Percentiles rank a stretch among this genome's conserved stretches.
Conservation (phyloP, 148 eudicot species). For the Rhododendron mucronatum region DNA sequence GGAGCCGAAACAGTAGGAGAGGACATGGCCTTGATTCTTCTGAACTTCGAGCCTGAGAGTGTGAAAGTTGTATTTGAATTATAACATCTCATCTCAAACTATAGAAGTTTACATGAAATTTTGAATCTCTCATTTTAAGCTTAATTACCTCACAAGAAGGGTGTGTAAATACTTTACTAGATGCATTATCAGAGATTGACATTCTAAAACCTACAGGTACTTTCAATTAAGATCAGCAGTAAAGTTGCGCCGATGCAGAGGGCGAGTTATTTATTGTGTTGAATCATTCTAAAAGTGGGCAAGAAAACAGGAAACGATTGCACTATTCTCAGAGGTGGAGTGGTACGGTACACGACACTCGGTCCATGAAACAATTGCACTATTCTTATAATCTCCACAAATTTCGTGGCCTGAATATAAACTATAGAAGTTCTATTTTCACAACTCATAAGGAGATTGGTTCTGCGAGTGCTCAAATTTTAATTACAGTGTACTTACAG, state of each 20-base stretch:
- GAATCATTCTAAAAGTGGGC: not conserved
- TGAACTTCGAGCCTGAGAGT: slow-evolving; percentile 24
- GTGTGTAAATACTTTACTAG: not conserved
- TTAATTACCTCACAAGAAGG: not conserved
- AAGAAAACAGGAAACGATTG: not conserved
- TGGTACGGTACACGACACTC: no score
- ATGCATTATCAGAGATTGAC: not conserved
- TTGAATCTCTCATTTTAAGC: not conserved
- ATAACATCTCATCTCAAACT: not conserved
- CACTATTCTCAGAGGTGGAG: not conserved
- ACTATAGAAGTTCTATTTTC: not conserved
- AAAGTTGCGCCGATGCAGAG: not conserved
- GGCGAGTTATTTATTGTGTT: not conserved
- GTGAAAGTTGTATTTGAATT: not conserved
- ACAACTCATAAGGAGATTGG: not conserved
- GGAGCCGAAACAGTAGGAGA: slow-evolving; percentile 36
- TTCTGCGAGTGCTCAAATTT: not conserved
- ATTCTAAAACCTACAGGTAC: not conserved
- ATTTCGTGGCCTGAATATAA: not conserved
- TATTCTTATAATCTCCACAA: not conserved
- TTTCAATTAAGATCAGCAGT: not conserved
- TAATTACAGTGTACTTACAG: no score
- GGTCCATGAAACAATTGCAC: no score
- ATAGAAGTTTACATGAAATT: not conserved
- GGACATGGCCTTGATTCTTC: slow-evolving; percentile 35